Evolutionary conservation across 2,329 filamentous ascomycete genomes (phyloP), one percentile per base, ranked within the genome.

Genomic region (Claviceps sp.): DNA sequence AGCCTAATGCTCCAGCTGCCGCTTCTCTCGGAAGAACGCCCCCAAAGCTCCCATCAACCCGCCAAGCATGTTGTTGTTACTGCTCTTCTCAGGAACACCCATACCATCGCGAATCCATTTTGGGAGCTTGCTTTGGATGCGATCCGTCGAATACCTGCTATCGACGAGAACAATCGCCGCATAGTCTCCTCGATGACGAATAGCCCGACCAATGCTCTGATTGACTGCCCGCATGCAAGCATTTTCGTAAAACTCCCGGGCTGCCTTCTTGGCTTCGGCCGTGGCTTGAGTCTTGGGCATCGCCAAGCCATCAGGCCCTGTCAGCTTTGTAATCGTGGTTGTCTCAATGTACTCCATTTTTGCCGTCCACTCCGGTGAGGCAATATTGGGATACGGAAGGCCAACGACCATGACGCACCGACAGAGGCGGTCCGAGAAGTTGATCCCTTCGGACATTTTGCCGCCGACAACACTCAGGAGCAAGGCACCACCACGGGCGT

Each of bases 191-290:
- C 77, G 78, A 64, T 98, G 93, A 47, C 93, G 76, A 60, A 98
- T 96, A 1, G 89, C 93, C 54, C 93, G 76, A 1, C 93, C 93
- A 59, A 98, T 90, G 63, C 88, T 93, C 71, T 98, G 93, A 65
- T 98, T 98, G 4, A 98, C 93, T 4, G 90, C 88, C 41, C 93
- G 78, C 90, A 98, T 96, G 65, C 90, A 96, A 0, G 88, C 81
- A 63, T 97, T 97, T 65, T 96, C 89, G 63, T 94, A 95, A 62
- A 88, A 95, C 55, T 91, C 86, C 50, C 84, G 73, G 2, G 85
- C 82, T 4, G 82, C 71, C 58, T 78, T 73, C 59, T 79, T 82
- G 0, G 71, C 72, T 41, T 50, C 56, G 1, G 55, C 51, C 3
- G 54, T 51, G 2, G 64, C 67, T 40, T 62, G 58, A 9, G 59